A percentile compares a stretch with the other conserved stretches of the same genome.
Conservation (phyloP, 352 stramenopile species). For the Phytopythium mirpurense region DNA sequence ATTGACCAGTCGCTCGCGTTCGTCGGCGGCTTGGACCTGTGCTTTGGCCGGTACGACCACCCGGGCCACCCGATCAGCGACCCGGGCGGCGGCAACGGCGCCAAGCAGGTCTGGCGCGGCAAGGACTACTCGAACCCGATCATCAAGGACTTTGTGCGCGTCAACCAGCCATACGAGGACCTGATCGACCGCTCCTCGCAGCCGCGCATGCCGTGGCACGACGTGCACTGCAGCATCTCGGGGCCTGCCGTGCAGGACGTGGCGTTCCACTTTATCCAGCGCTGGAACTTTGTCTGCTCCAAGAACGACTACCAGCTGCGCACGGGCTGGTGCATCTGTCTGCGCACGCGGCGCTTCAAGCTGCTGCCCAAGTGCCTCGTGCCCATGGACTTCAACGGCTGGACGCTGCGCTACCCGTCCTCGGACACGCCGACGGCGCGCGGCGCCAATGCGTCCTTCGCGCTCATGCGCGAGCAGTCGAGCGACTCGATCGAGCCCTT, state of each 20-base stretch:
- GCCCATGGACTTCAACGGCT: slow-evolving; percentile 85
- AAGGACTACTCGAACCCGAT: slow-evolving; percentile 90
- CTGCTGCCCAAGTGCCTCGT: slow-evolving; percentile 79
- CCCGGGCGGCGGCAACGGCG: slow-evolving; percentile 38
- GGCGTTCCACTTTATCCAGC: slow-evolving; percentile 88
- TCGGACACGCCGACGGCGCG: slow-evolving; percentile 35
- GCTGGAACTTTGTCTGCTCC: slow-evolving; percentile 89
- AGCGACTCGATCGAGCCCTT: slow-evolving; percentile 47
- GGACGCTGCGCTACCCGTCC: slow-evolving; percentile 67
- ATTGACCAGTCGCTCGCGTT: slow-evolving; percentile 86
- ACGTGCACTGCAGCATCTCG: slow-evolving; percentile 83
- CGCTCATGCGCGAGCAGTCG: slow-evolving; percentile 52
- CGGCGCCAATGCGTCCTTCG: slow-evolving; percentile 32
- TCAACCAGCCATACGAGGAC: slow-evolving; percentile 82
- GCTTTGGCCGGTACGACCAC: slow-evolving; percentile 87
- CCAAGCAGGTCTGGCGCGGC: slow-evolving; percentile 62
- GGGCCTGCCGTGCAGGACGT: slow-evolving; percentile 81
- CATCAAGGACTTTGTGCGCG: slow-evolving; percentile 86
- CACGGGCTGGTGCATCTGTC: slow-evolving; percentile 86
- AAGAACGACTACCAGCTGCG: slow-evolving; percentile 86
- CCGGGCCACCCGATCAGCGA: slow-evolving; percentile 70
- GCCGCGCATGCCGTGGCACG: slow-evolving; percentile 88
- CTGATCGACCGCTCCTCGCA: slow-evolving; percentile 71
- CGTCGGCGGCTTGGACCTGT: slow-evolving; percentile 83
- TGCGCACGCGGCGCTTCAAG: slow-evolving; percentile 78